These are phyloP conservation scores for Leucocoprinus leucothites DNA, from an alignment of 768 basidiomycete genomes.

Conservation along the genomic window DNA sequence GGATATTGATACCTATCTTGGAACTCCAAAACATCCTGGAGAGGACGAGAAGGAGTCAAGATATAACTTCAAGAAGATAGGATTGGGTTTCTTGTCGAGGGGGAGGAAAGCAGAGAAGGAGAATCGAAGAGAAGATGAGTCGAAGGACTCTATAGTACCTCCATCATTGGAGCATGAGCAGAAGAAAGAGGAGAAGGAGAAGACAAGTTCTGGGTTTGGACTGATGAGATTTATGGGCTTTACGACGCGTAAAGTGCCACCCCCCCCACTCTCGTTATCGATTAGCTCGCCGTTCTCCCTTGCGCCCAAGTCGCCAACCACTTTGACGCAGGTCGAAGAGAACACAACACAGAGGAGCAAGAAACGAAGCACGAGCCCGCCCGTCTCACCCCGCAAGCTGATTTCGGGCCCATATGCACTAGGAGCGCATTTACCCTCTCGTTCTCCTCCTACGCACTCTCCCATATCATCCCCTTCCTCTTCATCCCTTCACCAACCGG, in stretches of 20 bases:
- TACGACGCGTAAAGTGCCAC: constrained; percentile 1
- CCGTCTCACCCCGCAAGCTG: constrained; percentile 23
- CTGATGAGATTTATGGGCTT: constrained; percentile 35
- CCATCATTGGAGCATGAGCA: constrained; percentile 11
- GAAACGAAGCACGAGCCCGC: constrained; percentile 11
- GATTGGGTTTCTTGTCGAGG: constrained; percentile 7
- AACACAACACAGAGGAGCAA: constrained; percentile 14
- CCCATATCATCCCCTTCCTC: constrained; percentile 9
- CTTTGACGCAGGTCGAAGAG: not conserved
- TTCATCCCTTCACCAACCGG: constrained; percentile 9
- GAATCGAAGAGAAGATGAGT: constrained; percentile 13
- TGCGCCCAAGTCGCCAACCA: constrained; percentile 2
- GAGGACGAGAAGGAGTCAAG: constrained; percentile 2
- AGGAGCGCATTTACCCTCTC: constrained; percentile 27
- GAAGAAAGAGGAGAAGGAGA: constrained; percentile 19
- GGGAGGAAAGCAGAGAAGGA: not conserved
- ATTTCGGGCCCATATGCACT: constrained; percentile 48
- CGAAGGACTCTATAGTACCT: constrained; percentile 15
- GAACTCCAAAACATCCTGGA: not conserved
- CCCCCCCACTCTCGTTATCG: constrained; percentile 10
- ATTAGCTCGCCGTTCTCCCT: not conserved
- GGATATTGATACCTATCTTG: constrained; percentile 19
- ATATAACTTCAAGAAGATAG: not conserved
- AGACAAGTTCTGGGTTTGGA: constrained; percentile 11
- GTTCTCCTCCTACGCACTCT: constrained; percentile 16